Evolutionary conservation across 208 protist species (phyloP).

Genomic region (Leishmania guyanensis): DNA sequence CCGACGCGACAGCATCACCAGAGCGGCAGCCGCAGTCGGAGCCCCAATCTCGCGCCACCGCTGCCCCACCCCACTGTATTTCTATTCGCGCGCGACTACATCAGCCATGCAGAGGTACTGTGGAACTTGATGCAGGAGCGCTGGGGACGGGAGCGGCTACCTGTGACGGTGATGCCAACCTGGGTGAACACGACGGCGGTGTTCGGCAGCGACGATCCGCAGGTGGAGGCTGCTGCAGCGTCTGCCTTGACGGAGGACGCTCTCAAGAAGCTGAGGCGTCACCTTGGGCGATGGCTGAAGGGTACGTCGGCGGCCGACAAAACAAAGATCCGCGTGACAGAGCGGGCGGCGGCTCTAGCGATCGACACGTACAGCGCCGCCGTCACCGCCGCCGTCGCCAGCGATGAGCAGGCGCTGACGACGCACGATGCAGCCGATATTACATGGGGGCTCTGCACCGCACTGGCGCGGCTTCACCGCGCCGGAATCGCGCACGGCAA

Average conservation of each 20-base stretch:
- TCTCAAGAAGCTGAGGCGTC: conserved; percentile 13
- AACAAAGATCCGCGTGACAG: conserved; percentile 16
- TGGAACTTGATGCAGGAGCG: conserved; percentile 21
- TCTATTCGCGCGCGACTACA: conserved; percentile 33
- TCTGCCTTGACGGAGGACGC: conserved; percentile 9
- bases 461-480: conserved; percentile 23
- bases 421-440: conserved; percentile 32
- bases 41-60: background rate
- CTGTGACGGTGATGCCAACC: conserved; percentile 21
- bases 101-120: conserved; percentile 16
- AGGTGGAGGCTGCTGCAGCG: background rate
- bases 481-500: conserved; percentile 46
- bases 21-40: background rate
- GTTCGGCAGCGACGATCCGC: background rate
- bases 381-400: conserved; percentile 2
- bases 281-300: conserved; percentile 19
- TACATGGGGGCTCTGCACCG: conserved; percentile 17
- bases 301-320: conserved; percentile 23
- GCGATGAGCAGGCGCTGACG: conserved; percentile 13
- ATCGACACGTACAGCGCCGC: conserved; percentile 4
- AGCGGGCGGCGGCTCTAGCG: conserved; percentile 2
- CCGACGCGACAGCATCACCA: background rate
- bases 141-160: conserved; percentile 24
- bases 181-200: conserved; percentile 19
- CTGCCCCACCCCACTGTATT: conserved; percentile 29